Evolutionary conservation across 805 yeast genomes (phyloP), one percentile per base, ranked within the genome.

Genomic region (Torulaspora quercuum): DNA sequence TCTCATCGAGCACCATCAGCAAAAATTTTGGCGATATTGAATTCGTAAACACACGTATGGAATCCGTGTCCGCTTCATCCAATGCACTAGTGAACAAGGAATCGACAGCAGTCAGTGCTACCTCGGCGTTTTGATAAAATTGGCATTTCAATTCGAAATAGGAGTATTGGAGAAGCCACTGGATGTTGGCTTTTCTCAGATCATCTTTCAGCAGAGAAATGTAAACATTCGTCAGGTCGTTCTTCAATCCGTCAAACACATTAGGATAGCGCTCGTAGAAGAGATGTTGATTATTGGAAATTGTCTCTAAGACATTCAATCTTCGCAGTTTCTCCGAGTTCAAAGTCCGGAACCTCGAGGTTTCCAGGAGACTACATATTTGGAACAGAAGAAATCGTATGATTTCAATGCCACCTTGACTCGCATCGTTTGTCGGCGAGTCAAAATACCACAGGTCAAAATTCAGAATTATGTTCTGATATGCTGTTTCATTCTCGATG

Each of bases 21-120:
- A 83, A 63, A 82, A 89, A 80, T 50, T 80, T 82, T 5, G 80
- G 68, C 1, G 85, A 73, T 2, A 84, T 66, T 0, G 80, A 65
- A 29, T 78, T 70, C 17, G 30, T 16, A 68, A 72, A 48, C 59
- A 69, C 48, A 59, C 71, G 53, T 59, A 73, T 55, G 17, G 71
- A 52, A 24, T 72, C 75, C 43, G 70, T 47, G 24, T 72, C 40
- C 55, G 72, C 55, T 39, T 69, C 42, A 43, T 65, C 56, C 6
- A 74, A 31, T 6, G 66, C 61, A 23, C 67, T 66, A 17, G 66
- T 46, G 7, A 67, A 53, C 1, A 53, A 47, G 5, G 45, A 48
- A 14, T 60, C 53, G 1, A 64, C 28, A 5, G 61, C 51, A 5
- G 30, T 44, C 38, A 73, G 46, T 4, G 62, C 60, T 2, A 68